phyloP scores from a whole-genome alignment of 352 stramenopile genomes.

The Phytophthora multivora region DNA sequence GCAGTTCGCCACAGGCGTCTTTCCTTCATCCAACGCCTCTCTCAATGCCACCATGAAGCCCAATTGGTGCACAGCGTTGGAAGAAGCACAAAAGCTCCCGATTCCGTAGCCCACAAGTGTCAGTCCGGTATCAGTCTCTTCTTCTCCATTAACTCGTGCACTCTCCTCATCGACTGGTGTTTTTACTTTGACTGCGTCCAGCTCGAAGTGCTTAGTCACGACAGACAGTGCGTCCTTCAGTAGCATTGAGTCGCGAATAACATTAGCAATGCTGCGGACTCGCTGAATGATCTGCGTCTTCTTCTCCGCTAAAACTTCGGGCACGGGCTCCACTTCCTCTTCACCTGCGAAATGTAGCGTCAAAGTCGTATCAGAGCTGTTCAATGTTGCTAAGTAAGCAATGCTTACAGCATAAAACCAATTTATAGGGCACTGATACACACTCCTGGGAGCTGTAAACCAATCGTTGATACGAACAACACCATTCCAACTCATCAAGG shows the following conservation, averaged over 20 bases:
- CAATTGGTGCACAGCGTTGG: slow-evolving; percentile 80
- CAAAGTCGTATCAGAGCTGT: not conserved
- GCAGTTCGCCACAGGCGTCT: not conserved
- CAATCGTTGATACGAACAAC: slow-evolving; percentile 15
- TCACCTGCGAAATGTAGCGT: slow-evolving; percentile 12
- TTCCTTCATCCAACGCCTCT: slow-evolving; percentile 19
- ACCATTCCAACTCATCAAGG: not conserved
- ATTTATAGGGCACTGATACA: not conserved
- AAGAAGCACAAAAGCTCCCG: slow-evolving; percentile 74
- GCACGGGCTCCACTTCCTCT: slow-evolving; percentile 29
- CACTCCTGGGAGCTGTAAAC: slow-evolving; percentile 1
- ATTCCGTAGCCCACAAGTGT: slow-evolving; percentile 72
- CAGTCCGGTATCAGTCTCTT: slow-evolving; percentile 1
- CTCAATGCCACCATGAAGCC: slow-evolving; percentile 60
- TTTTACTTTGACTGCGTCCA: slow-evolving; percentile 12
- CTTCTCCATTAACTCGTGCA: slow-evolving; percentile 2
- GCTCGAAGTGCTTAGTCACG: slow-evolving; percentile 34
- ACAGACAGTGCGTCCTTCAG: slow-evolving; percentile 32
- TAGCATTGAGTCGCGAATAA: slow-evolving; percentile 36
- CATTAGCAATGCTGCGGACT: slow-evolving; percentile 39
- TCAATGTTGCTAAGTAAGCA: too few species aligned
- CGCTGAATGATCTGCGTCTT: slow-evolving; percentile 44
- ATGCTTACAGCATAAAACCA: not conserved
- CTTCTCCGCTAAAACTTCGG: slow-evolving; percentile 40
- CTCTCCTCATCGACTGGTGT: not conserved